These are phyloP conservation scores for Fragaria ananassa DNA, from an alignment of 306 rosid genomes.

Conservation along the genomic window DNA sequence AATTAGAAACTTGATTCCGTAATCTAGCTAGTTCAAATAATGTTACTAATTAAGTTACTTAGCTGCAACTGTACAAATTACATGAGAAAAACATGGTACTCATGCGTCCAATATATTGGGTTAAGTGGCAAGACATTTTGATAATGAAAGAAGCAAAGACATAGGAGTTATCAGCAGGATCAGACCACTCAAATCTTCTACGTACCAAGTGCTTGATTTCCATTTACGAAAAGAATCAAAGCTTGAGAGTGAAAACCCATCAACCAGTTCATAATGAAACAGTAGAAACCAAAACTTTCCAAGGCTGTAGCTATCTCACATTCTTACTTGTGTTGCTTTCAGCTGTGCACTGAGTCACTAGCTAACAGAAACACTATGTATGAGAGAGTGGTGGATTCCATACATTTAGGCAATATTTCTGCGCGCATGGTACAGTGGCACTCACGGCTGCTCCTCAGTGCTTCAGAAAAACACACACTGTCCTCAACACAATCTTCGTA, in stretches of 20 bases:
- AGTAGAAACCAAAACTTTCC: neutral
- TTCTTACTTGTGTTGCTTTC: neutral
- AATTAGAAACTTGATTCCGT: neutral
- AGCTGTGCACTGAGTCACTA: conserved; percentile 15
- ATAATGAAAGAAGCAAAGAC: conserved; percentile 22
- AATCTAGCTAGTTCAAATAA: neutral
- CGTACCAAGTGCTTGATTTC: conserved; percentile 19
- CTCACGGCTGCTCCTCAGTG: conserved; percentile 45
- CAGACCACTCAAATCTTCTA: conserved; percentile 23
- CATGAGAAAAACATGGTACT: neutral
- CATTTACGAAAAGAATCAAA: neutral
- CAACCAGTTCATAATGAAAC: conserved; percentile 4
- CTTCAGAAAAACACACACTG: conserved; percentile 17
- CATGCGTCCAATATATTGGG: neutral
- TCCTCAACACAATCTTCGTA: conserved; percentile 1
- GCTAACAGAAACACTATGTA: neutral
- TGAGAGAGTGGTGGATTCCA: conserved; percentile 47
- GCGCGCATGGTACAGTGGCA: conserved; percentile 82
- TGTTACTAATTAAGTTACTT: neutral
- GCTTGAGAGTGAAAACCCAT: conserved; percentile 16
- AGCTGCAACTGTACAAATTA: neutral
- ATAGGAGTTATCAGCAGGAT: conserved; percentile 32
- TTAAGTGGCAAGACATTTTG: neutral
- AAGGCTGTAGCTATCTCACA: neutral
- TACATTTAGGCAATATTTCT: conserved; percentile 22